A percentile compares a stretch with the other conserved stretches of the same genome.
These are phyloP conservation scores for Linnemannia elongata DNA, from an alignment of 192 early-diverging fungal genomes.

Conservation along the genomic window DNA sequence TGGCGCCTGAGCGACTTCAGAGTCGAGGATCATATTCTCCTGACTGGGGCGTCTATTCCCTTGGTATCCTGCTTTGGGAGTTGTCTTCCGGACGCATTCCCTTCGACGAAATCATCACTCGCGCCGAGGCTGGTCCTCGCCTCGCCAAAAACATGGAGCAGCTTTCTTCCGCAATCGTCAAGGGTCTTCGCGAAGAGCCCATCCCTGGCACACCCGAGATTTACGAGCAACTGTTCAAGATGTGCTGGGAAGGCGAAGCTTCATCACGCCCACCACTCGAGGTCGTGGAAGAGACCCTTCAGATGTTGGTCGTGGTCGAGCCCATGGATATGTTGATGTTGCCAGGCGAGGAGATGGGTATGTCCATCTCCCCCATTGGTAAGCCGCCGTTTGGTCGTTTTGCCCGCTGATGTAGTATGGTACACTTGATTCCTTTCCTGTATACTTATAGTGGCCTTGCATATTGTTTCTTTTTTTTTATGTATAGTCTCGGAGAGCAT, in stretches of 20 bases:
- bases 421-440: background rate
- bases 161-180: constrained; percentile 28
- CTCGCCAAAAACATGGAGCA: constrained; percentile 50
- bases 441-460: background rate
- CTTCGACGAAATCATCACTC: constrained; percentile 53
- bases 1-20: constrained; percentile 42
- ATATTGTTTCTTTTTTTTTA: background rate
- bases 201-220: constrained; percentile 52
- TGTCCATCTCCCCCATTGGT: constrained; percentile 47
- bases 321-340: constrained; percentile 58
- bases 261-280: constrained; percentile 42
- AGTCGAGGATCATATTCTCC: constrained; percentile 12
- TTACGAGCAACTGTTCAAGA: constrained; percentile 52
- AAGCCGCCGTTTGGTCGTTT: constrained; percentile 17
- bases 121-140: constrained; percentile 45
- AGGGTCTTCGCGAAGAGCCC: constrained; percentile 52
- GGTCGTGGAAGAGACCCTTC: constrained; percentile 52
- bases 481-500: constrained; percentile 51
- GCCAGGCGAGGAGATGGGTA: constrained; percentile 44
- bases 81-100: constrained; percentile 48
- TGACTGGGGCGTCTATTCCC: constrained; percentile 52
- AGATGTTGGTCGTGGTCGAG: constrained; percentile 55
- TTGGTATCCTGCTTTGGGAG: constrained; percentile 50
- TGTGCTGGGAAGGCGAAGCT: constrained; percentile 52
- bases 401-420: background rate